Evolutionary conservation across 2,329 filamentous ascomycete genomes (phyloP).

Genomic region (Colletotrichum eremochloae): DNA sequence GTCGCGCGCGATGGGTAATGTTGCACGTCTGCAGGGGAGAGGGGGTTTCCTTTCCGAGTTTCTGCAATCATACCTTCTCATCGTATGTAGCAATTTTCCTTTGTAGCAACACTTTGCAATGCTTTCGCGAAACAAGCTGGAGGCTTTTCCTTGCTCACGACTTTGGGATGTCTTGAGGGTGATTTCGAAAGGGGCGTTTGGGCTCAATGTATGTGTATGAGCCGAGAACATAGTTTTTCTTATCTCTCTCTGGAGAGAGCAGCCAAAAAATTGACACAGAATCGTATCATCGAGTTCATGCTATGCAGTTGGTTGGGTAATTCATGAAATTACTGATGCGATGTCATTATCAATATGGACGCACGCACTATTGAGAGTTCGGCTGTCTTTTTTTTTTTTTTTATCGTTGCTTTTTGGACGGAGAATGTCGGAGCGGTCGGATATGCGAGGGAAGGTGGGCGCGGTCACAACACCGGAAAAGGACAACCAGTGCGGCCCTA

Average conservation of each 20-base stretch:
- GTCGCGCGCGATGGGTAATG: conserved; percentile 7
- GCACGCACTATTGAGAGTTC: not conserved
- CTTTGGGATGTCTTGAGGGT: conserved; percentile 9
- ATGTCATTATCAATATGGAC: not conserved
- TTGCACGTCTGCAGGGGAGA: not conserved
- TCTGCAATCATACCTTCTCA: conserved; percentile 10
- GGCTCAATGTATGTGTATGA: conserved; percentile 3
- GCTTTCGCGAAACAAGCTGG: not conserved
- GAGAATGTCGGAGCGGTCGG: conserved; percentile 36
- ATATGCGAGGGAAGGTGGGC: conserved; percentile 21
- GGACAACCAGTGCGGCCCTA: conserved; percentile 5
- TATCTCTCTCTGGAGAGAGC: not conserved
- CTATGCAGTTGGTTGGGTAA: not conserved
- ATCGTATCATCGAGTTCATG: not conserved
- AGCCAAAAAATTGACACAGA: conserved; percentile 12
- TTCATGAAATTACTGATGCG: not conserved
- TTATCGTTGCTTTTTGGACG: conserved; percentile 28
- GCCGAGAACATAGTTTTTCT: conserved; percentile 9
- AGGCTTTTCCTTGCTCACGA: conserved; percentile 17
- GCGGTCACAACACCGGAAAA: conserved; percentile 16
- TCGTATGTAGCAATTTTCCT: conserved; percentile 33
- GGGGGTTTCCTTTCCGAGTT: not conserved
- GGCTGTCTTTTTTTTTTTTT: not conserved
- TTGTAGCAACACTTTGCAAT: conserved; percentile 32
- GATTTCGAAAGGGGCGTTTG: conserved; percentile 1